phyloP scores from a whole-genome alignment of 2,329 filamentous ascomycete genomes.

The Ilyonectria destructans region DNA sequence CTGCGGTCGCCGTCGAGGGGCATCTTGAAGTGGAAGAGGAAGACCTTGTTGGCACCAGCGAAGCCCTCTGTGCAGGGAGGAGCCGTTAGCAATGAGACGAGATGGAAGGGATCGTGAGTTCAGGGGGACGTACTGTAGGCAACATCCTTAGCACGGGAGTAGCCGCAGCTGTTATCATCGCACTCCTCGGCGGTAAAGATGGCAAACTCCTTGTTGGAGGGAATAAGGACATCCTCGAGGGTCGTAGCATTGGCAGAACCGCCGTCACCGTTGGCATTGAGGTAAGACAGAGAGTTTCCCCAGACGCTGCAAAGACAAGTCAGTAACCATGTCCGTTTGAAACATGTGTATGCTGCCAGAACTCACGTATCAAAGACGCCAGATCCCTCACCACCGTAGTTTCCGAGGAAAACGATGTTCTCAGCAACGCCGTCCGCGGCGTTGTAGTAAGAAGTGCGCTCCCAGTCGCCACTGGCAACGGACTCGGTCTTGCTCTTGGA shows the following conservation, averaged over 20 bases:
- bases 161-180: constrained; percentile 61
- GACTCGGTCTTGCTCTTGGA: constrained; percentile 22
- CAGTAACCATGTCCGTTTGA: constrained; percentile 14
- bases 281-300: constrained; percentile 64
- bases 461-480: constrained; percentile 54
- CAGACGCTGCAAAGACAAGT: constrained; percentile 54
- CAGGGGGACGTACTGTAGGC: constrained; percentile 60
- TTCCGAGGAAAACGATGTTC: constrained; percentile 66
- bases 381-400: constrained; percentile 63
- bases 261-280: constrained; percentile 59
- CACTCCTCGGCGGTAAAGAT: constrained; percentile 64
- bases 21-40: constrained; percentile 84
- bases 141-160: constrained; percentile 59
- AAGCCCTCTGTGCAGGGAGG: constrained; percentile 73
- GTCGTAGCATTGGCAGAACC: constrained; percentile 58
- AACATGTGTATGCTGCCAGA: neutral
- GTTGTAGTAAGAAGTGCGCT: constrained; percentile 64
- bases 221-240: constrained; percentile 58
- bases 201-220: constrained; percentile 63
- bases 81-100: constrained; percentile 22
- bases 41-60: constrained; percentile 78
- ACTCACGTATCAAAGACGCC: constrained; percentile 63
- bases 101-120: neutral
- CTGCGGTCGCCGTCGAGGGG: constrained; percentile 70
- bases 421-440: constrained; percentile 57